phyloP scores from a whole-genome alignment of 2,329 filamentous ascomycete genomes.

The Talaromyces funiculosus region DNA sequence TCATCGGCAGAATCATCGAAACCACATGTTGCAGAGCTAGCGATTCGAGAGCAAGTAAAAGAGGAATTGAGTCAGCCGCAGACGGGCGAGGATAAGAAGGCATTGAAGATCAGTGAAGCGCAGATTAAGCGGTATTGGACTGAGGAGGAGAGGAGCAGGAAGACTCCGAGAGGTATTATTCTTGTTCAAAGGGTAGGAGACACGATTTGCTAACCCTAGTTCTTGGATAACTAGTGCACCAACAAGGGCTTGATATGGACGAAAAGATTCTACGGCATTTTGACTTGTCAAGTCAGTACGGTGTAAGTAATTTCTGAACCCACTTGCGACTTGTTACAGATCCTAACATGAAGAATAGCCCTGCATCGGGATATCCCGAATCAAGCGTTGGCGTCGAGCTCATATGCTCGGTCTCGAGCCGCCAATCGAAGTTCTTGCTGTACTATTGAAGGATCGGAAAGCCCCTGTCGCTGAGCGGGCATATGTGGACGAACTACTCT shows the following conservation, averaged over 20 bases:
- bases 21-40: slow-evolving; percentile 31
- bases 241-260: slow-evolving; percentile 61
- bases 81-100: slow-evolving; percentile 39
- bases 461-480: slow-evolving; percentile 53
- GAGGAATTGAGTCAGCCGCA: slow-evolving; percentile 33
- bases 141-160: slow-evolving; percentile 62
- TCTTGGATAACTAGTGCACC: too few relatives aligned
- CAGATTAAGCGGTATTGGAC: slow-evolving; percentile 76
- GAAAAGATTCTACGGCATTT: slow-evolving; percentile 91
- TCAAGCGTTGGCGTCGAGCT: slow-evolving; percentile 84
- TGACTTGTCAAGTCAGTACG: slow-evolving; percentile 85
- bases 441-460: slow-evolving; percentile 65
- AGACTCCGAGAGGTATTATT: slow-evolving; percentile 49
- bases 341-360: slow-evolving; percentile 53
- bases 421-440: slow-evolving; percentile 82
- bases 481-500: slow-evolving; percentile 49
- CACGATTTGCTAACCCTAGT: background rate
- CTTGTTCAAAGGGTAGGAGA: background rate
- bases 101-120: slow-evolving; percentile 59
- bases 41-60: slow-evolving; percentile 45
- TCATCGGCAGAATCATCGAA: slow-evolving; percentile 22
- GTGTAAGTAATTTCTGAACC: slow-evolving; percentile 56
- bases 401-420: slow-evolving; percentile 76
- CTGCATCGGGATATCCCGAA: slow-evolving; percentile 74
- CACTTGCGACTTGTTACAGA: background rate